Percentiles rank a stretch among this genome's conserved stretches.
Evolutionary conservation across 106 monocot genomes (phyloP).

Genomic region (Platanthera zijinensis): DNA sequence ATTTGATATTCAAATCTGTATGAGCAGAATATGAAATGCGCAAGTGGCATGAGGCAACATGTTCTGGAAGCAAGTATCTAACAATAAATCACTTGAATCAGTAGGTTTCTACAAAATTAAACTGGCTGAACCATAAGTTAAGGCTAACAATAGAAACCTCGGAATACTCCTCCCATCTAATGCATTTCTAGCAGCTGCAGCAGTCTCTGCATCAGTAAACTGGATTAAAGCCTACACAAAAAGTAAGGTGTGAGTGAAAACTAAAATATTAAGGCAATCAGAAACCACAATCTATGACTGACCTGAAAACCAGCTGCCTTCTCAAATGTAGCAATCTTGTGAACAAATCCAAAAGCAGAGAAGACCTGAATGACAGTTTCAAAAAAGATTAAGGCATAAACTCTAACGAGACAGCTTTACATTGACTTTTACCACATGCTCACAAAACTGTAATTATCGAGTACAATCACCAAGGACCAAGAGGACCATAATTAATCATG

Average conservation of each 20-base stretch:
- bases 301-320: slow-evolving; percentile 86
- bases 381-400: slow-evolving; percentile 2
- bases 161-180: slow-evolving; percentile 82
- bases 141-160: slow-evolving; percentile 17
- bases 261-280: not conserved
- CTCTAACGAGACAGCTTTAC: not conserved
- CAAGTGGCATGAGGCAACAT: slow-evolving; percentile 70
- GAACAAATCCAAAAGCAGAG: slow-evolving; percentile 78
- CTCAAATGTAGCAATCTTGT: slow-evolving; percentile 79
- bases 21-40: slow-evolving; percentile 95
- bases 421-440: not conserved
- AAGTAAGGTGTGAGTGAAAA: not conserved
- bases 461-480: not conserved
- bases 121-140: not conserved
- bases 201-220: slow-evolving; percentile 62
- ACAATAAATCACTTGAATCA: slow-evolving; percentile 9
- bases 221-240: slow-evolving; percentile 57
- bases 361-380: slow-evolving; percentile 36
- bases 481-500: not conserved
- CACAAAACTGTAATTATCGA: not conserved
- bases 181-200: slow-evolving; percentile 51
- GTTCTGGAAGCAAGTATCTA: slow-evolving; percentile 93
- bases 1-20: slow-evolving; percentile 95
- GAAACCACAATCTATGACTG: not conserved
- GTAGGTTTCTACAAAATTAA: slow-evolving; percentile 5